Base-by-base conservation (phyloP, 2,329 filamentous ascomycete species). In the Endoconidiophora laricicola region DNA sequence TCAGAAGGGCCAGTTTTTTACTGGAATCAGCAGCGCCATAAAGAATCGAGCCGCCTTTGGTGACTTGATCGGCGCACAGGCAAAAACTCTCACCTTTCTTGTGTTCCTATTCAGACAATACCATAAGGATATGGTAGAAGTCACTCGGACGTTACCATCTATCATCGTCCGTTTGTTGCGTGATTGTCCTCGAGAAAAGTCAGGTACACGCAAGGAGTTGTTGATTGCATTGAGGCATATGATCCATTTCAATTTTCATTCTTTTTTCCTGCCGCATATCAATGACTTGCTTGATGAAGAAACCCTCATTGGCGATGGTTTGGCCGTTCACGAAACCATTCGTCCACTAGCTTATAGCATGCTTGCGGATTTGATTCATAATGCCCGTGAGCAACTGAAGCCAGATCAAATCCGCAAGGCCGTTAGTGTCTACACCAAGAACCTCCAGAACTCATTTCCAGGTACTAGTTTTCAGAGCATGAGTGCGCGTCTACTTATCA, bases 391-490 rank as follows among this genome's bases (percentile, higher is more conserved):
- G 54, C 80, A 81, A n/a, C 69, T 99, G 20, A 79, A 76, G 20
- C 83, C 86, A 7, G 83, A 90, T 57, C 91, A 96, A 66, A 98
- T 99, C 55, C 79, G 88, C 44, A 85, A 88, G 60, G 96, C 93
- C 0, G 87, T 98, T 7, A 86, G 94, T 61, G 91, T 98, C 3
- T 99, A 98, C 64, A 96, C 93, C 1, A 86, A 83, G 60, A 96
- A 96, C 59, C 69, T 98, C 20, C 87, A 94, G 60, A 91, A 96
- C 63, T 86, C 86, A 55, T 94, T 94, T 55, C 93, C 91, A 0
- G 93, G 93, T 6, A 96, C 93, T 0, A 98, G 90, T 64, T 98
- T 98, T 61, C 93, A 98, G 64, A 98, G 91, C 0, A 99, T 99
- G 91, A 96, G 91, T 58, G 93, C 91, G 0, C 98, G 96, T 64